A percentile compares a stretch with the other conserved stretches of the same genome.
Conservation (phyloP, 2,329 filamentous ascomycete species). For the Aspergillus costaricaensis region DNA sequence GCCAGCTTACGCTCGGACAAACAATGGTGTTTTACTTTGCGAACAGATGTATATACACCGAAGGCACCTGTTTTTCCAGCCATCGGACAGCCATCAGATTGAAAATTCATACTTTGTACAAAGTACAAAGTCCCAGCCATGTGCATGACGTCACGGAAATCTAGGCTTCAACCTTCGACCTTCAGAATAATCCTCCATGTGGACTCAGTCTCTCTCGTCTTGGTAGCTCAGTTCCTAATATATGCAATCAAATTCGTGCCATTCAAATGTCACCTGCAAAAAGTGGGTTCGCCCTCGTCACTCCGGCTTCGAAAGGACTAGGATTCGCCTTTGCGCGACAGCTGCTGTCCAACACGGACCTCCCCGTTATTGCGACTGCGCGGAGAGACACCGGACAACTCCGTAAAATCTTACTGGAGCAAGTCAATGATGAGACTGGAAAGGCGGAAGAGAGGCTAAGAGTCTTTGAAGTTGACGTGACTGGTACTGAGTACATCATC, state of each 20-base stretch:
- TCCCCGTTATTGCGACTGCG: constrained; percentile 63
- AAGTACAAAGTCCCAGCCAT: background rate
- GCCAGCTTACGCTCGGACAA: no score
- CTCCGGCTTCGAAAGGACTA: constrained; percentile 64
- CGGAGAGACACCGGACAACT: constrained; percentile 55
- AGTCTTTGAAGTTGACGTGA: constrained; percentile 58
- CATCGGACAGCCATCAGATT: no score
- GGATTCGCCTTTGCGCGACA: constrained; percentile 62
- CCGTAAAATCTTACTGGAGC: constrained; percentile 53
- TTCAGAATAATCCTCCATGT: background rate
- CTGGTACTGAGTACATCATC: constrained; percentile 45
- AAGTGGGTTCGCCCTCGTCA: constrained; percentile 41
- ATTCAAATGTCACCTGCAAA: constrained; percentile 5
- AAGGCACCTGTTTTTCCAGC: no score
- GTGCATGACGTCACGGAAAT: background rate
- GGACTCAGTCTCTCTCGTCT: background rate
- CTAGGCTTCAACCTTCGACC: background rate
- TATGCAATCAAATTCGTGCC: no score
- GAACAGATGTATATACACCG: no score
- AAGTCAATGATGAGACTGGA: constrained; percentile 43
- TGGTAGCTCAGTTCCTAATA: background rate
- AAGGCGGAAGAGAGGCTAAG: constrained; percentile 50
- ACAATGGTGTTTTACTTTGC: no score
- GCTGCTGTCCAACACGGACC: constrained; percentile 56
- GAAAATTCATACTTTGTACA: background rate